A percentile compares a stretch with the other conserved stretches of the same genome.
phyloP scores from a whole-genome alignment of 768 basidiomycete species.

The Sistotremastrum niveocremeum region DNA sequence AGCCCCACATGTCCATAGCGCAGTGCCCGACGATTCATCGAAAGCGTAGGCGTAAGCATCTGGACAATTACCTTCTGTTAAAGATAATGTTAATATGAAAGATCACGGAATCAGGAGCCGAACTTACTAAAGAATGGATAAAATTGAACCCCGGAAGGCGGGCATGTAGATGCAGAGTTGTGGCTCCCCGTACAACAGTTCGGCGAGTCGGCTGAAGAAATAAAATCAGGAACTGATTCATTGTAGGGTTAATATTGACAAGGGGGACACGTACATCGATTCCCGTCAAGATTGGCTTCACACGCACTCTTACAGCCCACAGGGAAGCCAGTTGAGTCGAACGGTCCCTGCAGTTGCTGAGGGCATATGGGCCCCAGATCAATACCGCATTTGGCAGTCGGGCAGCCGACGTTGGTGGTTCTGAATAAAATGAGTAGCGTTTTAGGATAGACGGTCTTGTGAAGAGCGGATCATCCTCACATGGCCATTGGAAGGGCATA shows the following conservation, averaged over 20 bases:
- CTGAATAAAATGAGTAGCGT: neutral
- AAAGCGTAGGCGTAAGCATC: conserved; percentile 39
- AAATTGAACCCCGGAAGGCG: conserved; percentile 3
- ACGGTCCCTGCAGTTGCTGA: conserved; percentile 20
- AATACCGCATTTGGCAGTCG: conserved; percentile 27
- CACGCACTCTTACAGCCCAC: conserved; percentile 34
- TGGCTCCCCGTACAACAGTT: conserved; percentile 9
- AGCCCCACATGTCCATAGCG: conserved; percentile 31
- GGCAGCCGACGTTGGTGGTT: conserved; percentile 40
- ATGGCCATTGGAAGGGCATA: too few species aligned
- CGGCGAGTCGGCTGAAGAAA: conserved; percentile 4
- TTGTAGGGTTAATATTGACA: neutral
- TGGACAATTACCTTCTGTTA: conserved; percentile 27
- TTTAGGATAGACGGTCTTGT: neutral
- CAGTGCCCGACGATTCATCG: conserved; percentile 33
- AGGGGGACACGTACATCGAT: conserved; percentile 11
- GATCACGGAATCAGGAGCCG: too few species aligned
- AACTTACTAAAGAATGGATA: too few species aligned
- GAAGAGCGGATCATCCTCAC: too few species aligned
- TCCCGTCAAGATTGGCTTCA: conserved; percentile 23
- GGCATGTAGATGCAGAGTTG: conserved; percentile 9
- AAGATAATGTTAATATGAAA: neutral
- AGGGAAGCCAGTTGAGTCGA: conserved; percentile 21
- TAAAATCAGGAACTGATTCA: neutral
- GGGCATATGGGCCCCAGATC: conserved; percentile 26